Evolutionary conservation across 208 protist species (phyloP).

Genomic region (Trypanosoma lewisi): DNA sequence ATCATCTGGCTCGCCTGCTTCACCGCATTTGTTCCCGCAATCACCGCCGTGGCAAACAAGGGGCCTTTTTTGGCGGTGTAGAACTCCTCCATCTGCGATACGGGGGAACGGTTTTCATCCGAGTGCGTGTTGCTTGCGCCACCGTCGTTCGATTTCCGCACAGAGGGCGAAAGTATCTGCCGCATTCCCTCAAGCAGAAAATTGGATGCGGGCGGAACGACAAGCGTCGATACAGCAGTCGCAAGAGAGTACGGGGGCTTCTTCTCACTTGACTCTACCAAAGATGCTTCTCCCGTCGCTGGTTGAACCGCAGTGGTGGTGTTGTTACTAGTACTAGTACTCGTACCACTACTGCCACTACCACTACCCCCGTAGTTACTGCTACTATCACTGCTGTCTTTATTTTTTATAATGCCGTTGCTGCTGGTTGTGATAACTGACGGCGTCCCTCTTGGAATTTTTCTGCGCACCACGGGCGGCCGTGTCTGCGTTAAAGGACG

Average conservation of each 20-base stretch:
- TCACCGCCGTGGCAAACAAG: slow-evolving; percentile 83
- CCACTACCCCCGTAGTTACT: neutral
- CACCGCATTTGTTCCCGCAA: slow-evolving; percentile 92
- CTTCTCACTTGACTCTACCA: neutral
- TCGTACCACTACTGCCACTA: neutral
- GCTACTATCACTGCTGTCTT: neutral
- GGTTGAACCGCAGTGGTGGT: neutral
- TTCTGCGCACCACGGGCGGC: neutral
- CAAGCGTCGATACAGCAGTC: slow-evolving; percentile 77
- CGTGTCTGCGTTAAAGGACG: slow-evolving; percentile 7
- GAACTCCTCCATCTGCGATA: slow-evolving; percentile 79
- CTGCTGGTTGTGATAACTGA: too few species aligned
- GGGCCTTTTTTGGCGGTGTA: slow-evolving; percentile 84
- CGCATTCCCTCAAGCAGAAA: slow-evolving; percentile 68
- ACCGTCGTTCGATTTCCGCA: slow-evolving; percentile 22
- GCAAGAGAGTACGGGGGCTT: slow-evolving; percentile 65
- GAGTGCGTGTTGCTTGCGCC: slow-evolving; percentile 4
- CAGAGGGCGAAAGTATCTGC: slow-evolving; percentile 54
- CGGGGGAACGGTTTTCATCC: slow-evolving; percentile 12
- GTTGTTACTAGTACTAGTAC: neutral
- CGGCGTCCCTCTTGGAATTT: neutral
- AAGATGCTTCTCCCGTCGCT: neutral
- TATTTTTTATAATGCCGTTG: too few species aligned
- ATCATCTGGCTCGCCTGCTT: slow-evolving; percentile 92
- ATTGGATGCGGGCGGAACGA: slow-evolving; percentile 71